These are phyloP conservation scores for Cyphellophora attinorum DNA, from an alignment of 2,329 filamentous ascomycete genomes.

Conservation along the genomic window DNA sequence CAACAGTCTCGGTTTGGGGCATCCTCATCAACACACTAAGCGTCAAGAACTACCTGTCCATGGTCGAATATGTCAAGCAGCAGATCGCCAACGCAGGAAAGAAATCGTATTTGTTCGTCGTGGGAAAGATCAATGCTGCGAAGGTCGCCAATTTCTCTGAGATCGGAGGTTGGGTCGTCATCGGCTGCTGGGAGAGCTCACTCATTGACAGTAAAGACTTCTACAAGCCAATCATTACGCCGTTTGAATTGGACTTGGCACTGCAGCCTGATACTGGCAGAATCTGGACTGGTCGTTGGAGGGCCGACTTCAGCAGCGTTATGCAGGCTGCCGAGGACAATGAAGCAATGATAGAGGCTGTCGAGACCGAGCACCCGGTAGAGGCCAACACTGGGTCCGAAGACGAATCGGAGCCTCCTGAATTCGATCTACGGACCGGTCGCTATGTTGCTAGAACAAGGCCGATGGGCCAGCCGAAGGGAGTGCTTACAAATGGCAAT, in stretches of 20 bases:
- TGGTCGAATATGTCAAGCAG: constrained; percentile 62
- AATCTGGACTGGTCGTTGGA: constrained; percentile 82
- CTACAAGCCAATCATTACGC: constrained; percentile 84
- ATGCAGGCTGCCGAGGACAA: constrained; percentile 28
- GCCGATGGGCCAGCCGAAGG: constrained; percentile 29
- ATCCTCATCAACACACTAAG: constrained; percentile 94
- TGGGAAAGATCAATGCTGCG: constrained; percentile 89
- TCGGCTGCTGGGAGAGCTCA: constrained; percentile 96
- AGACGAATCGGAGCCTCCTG: constrained; percentile 49
- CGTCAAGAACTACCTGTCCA: constrained; percentile 78
- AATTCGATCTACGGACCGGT: constrained; percentile 86
- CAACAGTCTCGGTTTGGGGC: constrained; percentile 75
- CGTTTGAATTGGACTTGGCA: constrained; percentile 78
- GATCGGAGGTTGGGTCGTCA: constrained; percentile 91
- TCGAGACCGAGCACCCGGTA: constrained; percentile 16
- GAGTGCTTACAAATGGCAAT: constrained; percentile 4
- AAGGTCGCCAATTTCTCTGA: constrained; percentile 96
- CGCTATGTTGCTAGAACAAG: constrained; percentile 65
- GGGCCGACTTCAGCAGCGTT: constrained; percentile 70
- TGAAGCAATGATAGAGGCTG: constrained; percentile 1
- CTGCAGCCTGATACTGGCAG: constrained; percentile 65
- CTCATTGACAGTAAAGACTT: constrained; percentile 83
- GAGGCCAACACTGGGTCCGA: constrained; percentile 19
- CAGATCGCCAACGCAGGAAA: constrained; percentile 74
- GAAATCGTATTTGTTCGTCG: constrained; percentile 92